These are phyloP conservation scores for Pueraria montana DNA, from an alignment of 306 rosid genomes.

Conservation along the genomic window DNA sequence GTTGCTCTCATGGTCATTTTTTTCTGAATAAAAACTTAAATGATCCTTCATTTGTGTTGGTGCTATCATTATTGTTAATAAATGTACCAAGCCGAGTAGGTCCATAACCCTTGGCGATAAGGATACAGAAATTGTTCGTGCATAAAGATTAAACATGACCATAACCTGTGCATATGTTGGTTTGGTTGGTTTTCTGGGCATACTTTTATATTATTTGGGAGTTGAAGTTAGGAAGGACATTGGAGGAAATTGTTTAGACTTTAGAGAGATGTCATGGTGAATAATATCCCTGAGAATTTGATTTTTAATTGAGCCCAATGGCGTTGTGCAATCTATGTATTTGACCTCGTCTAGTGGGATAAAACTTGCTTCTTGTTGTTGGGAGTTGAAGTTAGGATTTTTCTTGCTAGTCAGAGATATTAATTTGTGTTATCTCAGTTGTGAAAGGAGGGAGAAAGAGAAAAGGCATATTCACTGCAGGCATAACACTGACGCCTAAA, in stretches of 20 bases:
- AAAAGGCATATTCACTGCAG: too few relatives aligned
- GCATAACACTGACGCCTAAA: too few relatives aligned
- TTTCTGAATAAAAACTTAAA: neutral
- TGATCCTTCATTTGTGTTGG: conserved; percentile 29
- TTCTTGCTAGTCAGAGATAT: too few relatives aligned
- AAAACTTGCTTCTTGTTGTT: too few relatives aligned
- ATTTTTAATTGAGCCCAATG: neutral
- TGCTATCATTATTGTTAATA: conserved; percentile 22
- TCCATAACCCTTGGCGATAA: neutral
- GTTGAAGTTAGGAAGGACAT: neutral
- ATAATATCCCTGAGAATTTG: neutral
- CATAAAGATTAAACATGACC: conserved; percentile 22
- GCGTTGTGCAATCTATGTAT: too few relatives aligned
- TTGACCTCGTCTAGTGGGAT: too few relatives aligned
- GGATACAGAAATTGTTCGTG: neutral
- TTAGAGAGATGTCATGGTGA: neutral
- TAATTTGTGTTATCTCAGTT: too few relatives aligned
- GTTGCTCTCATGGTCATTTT: conserved; percentile 17
- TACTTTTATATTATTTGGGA: neutral
- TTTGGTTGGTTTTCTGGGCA: conserved; percentile 17
- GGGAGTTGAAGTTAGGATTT: too few relatives aligned
- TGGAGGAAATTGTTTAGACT: neutral
- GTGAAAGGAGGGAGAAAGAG: too few relatives aligned
- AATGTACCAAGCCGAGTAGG: conserved; percentile 11
- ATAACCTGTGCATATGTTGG: conserved; percentile 15